Percentiles rank a stretch among this genome's conserved stretches.
These are phyloP conservation scores for Arabis alpina DNA, from an alignment of 345 rosid species.

Conservation along the genomic window DNA sequence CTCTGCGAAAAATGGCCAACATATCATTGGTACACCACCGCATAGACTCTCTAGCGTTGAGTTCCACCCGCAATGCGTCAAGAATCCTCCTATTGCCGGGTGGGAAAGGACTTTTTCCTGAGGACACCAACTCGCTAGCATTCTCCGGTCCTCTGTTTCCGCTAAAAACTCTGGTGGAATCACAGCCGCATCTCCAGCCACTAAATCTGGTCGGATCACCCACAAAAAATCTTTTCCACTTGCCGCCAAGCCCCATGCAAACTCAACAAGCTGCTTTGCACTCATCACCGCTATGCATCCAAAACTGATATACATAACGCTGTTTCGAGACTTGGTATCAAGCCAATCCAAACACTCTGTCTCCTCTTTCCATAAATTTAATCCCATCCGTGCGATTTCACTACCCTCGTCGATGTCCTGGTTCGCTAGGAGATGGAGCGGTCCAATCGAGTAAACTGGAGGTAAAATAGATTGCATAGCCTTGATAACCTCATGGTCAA, in stretches of 20 bases:
- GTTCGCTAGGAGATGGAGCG: background rate
- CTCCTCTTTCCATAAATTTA: slow-evolving; percentile 39
- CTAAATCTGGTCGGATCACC: slow-evolving; percentile 59
- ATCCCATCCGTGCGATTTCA: background rate
- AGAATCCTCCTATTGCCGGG: slow-evolving; percentile 54
- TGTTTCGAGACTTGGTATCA: slow-evolving; percentile 19
- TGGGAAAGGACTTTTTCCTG: slow-evolving; percentile 57
- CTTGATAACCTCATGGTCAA: slow-evolving; percentile 34
- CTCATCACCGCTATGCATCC: slow-evolving; percentile 36
- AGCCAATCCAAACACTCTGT: slow-evolving; percentile 37
- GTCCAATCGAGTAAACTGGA: slow-evolving; percentile 31
- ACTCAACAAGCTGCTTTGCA: slow-evolving; percentile 33
- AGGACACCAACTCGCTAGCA: slow-evolving; percentile 58
- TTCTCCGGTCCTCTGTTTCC: slow-evolving; percentile 46
- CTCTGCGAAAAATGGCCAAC: slow-evolving; percentile 65
- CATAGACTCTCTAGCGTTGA: slow-evolving; percentile 55
- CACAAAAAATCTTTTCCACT: slow-evolving; percentile 55
- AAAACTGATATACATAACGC: slow-evolving; percentile 28
- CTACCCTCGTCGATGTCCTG: background rate
- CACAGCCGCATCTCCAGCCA: slow-evolving; percentile 43
- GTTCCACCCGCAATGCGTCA: slow-evolving; percentile 67
- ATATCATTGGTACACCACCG: slow-evolving; percentile 52
- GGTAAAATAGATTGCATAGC: slow-evolving; percentile 32
- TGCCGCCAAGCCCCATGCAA: slow-evolving; percentile 62
- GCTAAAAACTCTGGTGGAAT: slow-evolving; percentile 46